Conservation (phyloP, 2,329 filamentous ascomycete species). For the Aspergillus fischeri region DNA sequence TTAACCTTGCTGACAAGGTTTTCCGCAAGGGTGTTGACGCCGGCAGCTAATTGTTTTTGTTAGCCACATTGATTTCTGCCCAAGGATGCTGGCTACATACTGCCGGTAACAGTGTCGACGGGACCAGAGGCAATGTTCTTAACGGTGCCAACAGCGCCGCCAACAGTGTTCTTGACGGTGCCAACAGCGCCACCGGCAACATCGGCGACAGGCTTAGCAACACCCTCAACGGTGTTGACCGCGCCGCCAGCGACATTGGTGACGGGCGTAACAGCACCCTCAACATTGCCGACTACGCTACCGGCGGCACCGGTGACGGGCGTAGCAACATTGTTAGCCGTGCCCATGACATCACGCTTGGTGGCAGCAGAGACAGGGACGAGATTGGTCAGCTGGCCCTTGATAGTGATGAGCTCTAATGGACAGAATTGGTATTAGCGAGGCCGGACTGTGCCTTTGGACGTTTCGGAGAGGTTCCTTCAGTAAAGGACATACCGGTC, state of each 20-base stretch:
- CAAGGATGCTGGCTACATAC: constrained; percentile 10
- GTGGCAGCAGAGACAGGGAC: not conserved
- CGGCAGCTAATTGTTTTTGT: constrained; percentile 4
- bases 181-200: constrained; percentile 1
- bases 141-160: not conserved
- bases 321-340: not conserved
- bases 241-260: constrained; percentile 1
- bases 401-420: constrained; percentile 10
- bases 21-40: constrained; percentile 9
- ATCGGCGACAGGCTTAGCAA: constrained; percentile 2
- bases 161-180: not conserved
- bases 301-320: constrained; percentile 3
- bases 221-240: not conserved
- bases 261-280: not conserved
- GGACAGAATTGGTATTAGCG: not conserved
- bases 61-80: not conserved
- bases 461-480: not conserved
- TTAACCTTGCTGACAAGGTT: constrained; percentile 10
- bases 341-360: constrained; percentile 8
- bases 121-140: constrained; percentile 1
- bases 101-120: constrained; percentile 11
- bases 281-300: not conserved
- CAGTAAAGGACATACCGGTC: constrained; percentile 2
- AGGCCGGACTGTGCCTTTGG: not conserved
- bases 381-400: constrained; percentile 11